Conservation (phyloP, 1,284 basidiomycete genomes). For the Blastosporella zonata region DNA sequence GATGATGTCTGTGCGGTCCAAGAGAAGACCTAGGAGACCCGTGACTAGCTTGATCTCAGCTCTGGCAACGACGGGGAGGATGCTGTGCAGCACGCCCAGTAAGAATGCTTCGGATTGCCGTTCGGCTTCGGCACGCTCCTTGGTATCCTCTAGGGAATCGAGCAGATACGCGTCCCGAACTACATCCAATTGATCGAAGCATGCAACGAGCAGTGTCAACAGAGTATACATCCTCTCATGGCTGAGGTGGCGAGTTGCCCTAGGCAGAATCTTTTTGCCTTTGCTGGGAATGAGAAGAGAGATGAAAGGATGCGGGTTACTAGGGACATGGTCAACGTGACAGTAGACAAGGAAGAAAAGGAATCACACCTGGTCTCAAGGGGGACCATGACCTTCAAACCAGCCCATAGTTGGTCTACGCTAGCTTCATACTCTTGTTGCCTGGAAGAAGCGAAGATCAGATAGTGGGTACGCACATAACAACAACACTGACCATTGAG, state of each 20-base stretch:
- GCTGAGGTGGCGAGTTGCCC: slow-evolving; percentile 85
- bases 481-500: slow-evolving; percentile 47
- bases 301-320: slow-evolving; percentile 95
- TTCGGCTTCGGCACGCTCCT: slow-evolving; percentile 74
- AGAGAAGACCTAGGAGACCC: slow-evolving; percentile 82
- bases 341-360: slow-evolving; percentile 1
- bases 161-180: slow-evolving; percentile 72
- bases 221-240: slow-evolving; percentile 82
- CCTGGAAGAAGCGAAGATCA: slow-evolving; percentile 37
- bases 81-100: slow-evolving; percentile 81
- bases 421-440: slow-evolving; percentile 57
- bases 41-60: slow-evolving; percentile 81
- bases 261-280: slow-evolving; percentile 90
- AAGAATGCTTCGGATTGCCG: slow-evolving; percentile 89
- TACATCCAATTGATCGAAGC: slow-evolving; percentile 92
- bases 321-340: slow-evolving; percentile 28
- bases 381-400: slow-evolving; percentile 84
- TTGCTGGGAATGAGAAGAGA: slow-evolving; percentile 87
- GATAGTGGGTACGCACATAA: neutral
- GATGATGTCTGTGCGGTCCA: slow-evolving; percentile 80
- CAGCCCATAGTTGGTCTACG: slow-evolving; percentile 77
- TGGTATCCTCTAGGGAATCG: slow-evolving; percentile 62
- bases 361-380: slow-evolving; percentile 75
- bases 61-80: slow-evolving; percentile 78
- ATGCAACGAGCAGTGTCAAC: slow-evolving; percentile 90